Evolutionary conservation across 768 basidiomycete genomes (phyloP).

Genomic region (Nevesoporus exiguus): DNA sequence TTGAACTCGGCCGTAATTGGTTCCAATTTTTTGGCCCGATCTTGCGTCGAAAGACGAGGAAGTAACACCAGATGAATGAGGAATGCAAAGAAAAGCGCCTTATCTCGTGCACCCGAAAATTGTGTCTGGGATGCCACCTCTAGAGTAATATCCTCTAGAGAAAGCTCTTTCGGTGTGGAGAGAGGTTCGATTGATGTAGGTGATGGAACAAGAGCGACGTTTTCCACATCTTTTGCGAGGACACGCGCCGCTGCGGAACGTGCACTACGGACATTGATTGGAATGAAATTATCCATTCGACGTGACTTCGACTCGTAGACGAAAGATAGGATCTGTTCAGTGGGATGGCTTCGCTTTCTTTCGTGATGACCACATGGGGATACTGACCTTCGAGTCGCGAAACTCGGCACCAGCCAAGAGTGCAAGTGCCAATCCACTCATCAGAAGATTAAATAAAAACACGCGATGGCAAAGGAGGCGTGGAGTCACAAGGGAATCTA

Average conservation of each 20-base stretch:
- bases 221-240: slow-evolving; percentile 6
- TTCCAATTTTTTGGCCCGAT: slow-evolving; percentile 37
- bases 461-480: slow-evolving; percentile 45
- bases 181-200: not conserved
- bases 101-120: slow-evolving; percentile 3
- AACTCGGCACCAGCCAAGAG: slow-evolving; percentile 54
- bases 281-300: slow-evolving; percentile 12
- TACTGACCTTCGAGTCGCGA: slow-evolving; percentile 56
- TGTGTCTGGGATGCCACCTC: slow-evolving; percentile 6
- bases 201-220: not conserved
- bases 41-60: slow-evolving; percentile 34
- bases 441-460: slow-evolving; percentile 48
- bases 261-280: slow-evolving; percentile 7
- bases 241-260: slow-evolving; percentile 3
- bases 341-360: not conserved
- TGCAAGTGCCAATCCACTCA: slow-evolving; percentile 48
- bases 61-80: slow-evolving; percentile 39
- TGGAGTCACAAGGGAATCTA: slow-evolving; percentile 14
- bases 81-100: slow-evolving; percentile 35
- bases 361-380: not conserved
- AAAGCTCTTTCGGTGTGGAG: not conserved
- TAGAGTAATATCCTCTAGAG: slow-evolving; percentile 5
- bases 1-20: slow-evolving; percentile 30
- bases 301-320: slow-evolving; percentile 44
- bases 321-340: slow-evolving; percentile 53